Evolutionary conservation across 441 rosid genomes (phyloP), one percentile per base, ranked within the genome.

Genomic region (Macaranga tanarius): DNA sequence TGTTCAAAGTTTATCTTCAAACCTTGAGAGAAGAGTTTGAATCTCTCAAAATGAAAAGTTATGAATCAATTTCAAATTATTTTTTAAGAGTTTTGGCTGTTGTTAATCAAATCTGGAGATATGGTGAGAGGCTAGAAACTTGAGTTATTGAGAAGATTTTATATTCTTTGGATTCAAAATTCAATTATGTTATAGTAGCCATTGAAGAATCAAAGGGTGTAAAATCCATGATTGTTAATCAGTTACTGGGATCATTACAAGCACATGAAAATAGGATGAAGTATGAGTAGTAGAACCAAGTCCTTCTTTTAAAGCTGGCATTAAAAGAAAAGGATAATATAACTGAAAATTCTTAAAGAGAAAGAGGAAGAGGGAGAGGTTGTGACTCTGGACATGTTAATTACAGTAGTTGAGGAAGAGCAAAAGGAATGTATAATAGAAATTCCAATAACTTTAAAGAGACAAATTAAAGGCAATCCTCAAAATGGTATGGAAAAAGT

Each of bases 101-200:
- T 38, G 58, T 56, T 0, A 70, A 77, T 10, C 71, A 80, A 73
- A 8, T 74, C 9, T 63, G 34, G 5, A 64, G 65, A 55, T 26
- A 60, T 55, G 71, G 52, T 7, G 73, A 80, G 62, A 7, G 0
- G n/a, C n/a, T n/a, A 0, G 70, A 2, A 13, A 38, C 47, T 71
- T 47, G 51, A 2, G 62, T 72, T 4, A 38, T 67, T 12, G 74
- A 75, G 38, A 79, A 75, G 12, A 63, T 72, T 16, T 3, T 69
- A 0, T 5, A 69, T 0, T 79, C 73, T 5, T 23, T 79, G 1
- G 31, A 48, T 16, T 10, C 62, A 23, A 79, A 65, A 28, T 69
- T 62, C 3, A n/a, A 71, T 11, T 38, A 55, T 50, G 16, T 1
- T n/a, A n/a, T 57, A 1, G 19, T 57, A 15, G 61, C 61, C 5